These are phyloP conservation scores for Vaccinium macrocarpon DNA, from an alignment of 148 eudicot genomes.

Conservation along the genomic window DNA sequence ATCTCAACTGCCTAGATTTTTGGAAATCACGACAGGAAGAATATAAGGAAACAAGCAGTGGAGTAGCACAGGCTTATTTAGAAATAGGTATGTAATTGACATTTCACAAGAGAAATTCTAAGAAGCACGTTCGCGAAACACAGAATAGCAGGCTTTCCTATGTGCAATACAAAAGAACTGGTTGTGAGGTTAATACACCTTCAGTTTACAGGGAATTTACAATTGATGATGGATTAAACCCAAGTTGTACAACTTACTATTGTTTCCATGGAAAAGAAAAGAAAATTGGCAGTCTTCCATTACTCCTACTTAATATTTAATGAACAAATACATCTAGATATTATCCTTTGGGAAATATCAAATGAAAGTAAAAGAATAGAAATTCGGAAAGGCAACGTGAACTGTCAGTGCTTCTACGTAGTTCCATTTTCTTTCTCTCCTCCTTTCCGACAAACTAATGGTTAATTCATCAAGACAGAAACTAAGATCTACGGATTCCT, in stretches of 20 bases:
- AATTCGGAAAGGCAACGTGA: background rate
- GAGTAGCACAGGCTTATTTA: background rate
- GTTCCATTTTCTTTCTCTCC: background rate
- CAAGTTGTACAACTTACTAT: background rate
- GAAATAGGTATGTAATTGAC: background rate
- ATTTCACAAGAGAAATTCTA: background rate
- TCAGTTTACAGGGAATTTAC: background rate
- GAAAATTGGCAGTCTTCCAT: background rate
- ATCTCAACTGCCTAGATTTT: conserved; percentile 70
- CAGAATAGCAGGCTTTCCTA: background rate
- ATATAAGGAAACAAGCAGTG: background rate
- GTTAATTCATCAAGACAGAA: background rate
- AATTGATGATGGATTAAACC: background rate
- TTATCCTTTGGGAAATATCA: background rate
- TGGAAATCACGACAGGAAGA: background rate
- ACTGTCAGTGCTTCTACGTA: background rate
- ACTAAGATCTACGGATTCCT: background rate
- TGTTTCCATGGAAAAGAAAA: background rate
- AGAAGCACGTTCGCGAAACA: background rate
- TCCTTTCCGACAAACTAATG: background rate
- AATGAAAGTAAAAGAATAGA: background rate
- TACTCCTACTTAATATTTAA: background rate
- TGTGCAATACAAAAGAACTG: background rate
- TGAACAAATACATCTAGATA: background rate
- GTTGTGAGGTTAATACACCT: background rate